Evolutionary conservation across 257 asterid genomes (phyloP), one percentile per base, ranked within the genome.

Genomic region (Gynochthodes officinalis): DNA sequence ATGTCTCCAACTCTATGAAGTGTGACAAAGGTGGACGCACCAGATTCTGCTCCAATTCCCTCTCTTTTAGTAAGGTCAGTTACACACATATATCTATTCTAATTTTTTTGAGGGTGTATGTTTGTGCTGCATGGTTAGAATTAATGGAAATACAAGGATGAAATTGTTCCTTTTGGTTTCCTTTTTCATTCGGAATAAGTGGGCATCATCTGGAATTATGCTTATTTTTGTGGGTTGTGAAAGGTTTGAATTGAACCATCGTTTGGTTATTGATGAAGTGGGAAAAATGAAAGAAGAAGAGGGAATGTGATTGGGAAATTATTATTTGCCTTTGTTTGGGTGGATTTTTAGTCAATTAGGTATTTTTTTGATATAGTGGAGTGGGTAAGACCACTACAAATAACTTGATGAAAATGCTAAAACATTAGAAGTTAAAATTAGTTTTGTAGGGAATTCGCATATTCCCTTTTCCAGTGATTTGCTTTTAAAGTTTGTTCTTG

Each of bases 21-120:
- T 94, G 99, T 73, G 99, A 88, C 73, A 94, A 94, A 84, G 99
- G 99, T 64, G 99, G 91, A 85, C 87, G 97, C 61, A 94, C 89
- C 48, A 80, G 99, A 85, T 94, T 94, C 76, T 86, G 91, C 81
- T 89, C 99, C 75, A 97, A 94, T 66, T 85, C 88, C 43, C 87
- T 94, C 67, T 60, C 96, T 53, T 94, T 94, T 80, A 87, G 70
- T 75, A 95, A 86, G 97, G 99, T 94, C 16, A 48, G 28, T 32
- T 23, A n/a, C n/a, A n/a, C n/a, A n/a, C n/a, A n/a, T n/a, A n/a
- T n/a, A n/a, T n/a, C n/a, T n/a, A n/a, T n/a, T n/a, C n/a, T n/a
- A n/a, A n/a, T 50, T 52, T 0, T 74, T 23, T 0, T 37, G n/a
- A n/a, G n/a, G n/a, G n/a, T n/a, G n/a, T n/a, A n/a, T 48, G 10